phyloP scores from a whole-genome alignment of 1,139 yeast species.

The Suhomyces guaymorum region DNA sequence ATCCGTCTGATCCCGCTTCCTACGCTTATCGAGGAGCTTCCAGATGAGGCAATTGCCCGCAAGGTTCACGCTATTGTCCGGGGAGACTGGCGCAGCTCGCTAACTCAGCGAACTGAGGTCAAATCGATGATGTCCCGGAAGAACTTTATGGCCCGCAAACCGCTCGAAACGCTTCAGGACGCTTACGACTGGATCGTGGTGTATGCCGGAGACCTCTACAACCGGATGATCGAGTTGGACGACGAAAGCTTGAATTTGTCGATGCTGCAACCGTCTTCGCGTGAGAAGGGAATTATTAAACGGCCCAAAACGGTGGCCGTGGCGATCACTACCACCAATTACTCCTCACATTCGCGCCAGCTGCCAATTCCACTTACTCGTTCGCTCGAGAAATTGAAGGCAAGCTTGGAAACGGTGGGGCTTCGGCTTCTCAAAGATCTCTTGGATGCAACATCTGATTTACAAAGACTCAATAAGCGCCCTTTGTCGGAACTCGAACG shows the following conservation, averaged over 20 bases:
- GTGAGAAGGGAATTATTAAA: constrained; percentile 30
- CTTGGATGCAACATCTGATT: constrained; percentile 26
- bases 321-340: constrained; percentile 27
- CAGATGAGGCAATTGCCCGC: constrained; percentile 45
- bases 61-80: constrained; percentile 61
- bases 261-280: constrained; percentile 24
- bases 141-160: constrained; percentile 59
- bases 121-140: constrained; percentile 91
- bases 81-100: constrained; percentile 57
- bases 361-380: constrained; percentile 41
- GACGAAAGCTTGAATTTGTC: constrained; percentile 56
- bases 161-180: constrained; percentile 57
- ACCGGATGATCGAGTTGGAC: constrained; percentile 70
- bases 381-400: constrained; percentile 41
- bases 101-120: constrained; percentile 59
- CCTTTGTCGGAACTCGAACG: constrained; percentile 40
- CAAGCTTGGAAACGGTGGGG: constrained; percentile 29
- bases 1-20: constrained; percentile 46
- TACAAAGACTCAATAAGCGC: constrained; percentile 33
- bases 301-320: constrained; percentile 57
- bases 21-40: constrained; percentile 34
- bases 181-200: constrained; percentile 80
- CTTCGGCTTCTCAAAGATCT: constrained; percentile 35
- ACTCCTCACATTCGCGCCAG: constrained; percentile 45
- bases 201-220: constrained; percentile 74